These are phyloP conservation scores for Candida arabinofermentans DNA, from an alignment of 805 yeast genomes.

Conservation along the genomic window DNA sequence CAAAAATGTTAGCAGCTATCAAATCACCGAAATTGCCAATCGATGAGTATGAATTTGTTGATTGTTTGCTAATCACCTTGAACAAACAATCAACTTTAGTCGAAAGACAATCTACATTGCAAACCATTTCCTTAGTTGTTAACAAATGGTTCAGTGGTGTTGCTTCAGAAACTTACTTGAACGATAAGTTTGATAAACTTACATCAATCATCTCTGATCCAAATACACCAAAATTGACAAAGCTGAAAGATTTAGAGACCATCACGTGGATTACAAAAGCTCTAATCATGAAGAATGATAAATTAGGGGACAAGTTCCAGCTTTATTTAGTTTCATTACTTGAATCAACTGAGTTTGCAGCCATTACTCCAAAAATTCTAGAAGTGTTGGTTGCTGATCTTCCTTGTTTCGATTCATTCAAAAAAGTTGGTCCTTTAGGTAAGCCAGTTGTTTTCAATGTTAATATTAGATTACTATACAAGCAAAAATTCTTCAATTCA, in stretches of 20 bases:
- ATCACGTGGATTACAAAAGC: constrained; percentile 73
- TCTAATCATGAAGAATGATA: constrained; percentile 54
- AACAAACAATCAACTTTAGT: constrained; percentile 23
- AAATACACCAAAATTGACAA: constrained; percentile 5
- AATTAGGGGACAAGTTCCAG: constrained; percentile 32
- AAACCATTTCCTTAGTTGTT: constrained; percentile 48
- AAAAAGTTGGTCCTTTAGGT: constrained; percentile 22
- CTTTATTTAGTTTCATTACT: constrained; percentile 34
- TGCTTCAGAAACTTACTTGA: constrained; percentile 11
- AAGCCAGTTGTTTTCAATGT: constrained; percentile 41
- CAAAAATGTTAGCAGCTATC: constrained; percentile 48
- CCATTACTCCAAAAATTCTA: constrained; percentile 48
- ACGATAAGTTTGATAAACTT: constrained; percentile 8
- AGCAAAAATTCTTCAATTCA: constrained; percentile 70
- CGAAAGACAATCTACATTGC: constrained; percentile 51
- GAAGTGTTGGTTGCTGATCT: constrained; percentile 68
- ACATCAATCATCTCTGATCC: neutral
- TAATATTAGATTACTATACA: constrained; percentile 64
- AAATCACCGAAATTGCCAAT: constrained; percentile 31
- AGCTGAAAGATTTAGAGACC: constrained; percentile 43
- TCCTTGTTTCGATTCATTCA: constrained; percentile 48
- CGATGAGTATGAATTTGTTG: constrained; percentile 12
- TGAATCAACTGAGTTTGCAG: constrained; percentile 30
- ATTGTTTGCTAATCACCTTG: constrained; percentile 14
- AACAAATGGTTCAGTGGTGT: constrained; percentile 47